Conservation (phyloP, 2,329 filamentous ascomycete species). For the Colletotrichum viniferum region DNA sequence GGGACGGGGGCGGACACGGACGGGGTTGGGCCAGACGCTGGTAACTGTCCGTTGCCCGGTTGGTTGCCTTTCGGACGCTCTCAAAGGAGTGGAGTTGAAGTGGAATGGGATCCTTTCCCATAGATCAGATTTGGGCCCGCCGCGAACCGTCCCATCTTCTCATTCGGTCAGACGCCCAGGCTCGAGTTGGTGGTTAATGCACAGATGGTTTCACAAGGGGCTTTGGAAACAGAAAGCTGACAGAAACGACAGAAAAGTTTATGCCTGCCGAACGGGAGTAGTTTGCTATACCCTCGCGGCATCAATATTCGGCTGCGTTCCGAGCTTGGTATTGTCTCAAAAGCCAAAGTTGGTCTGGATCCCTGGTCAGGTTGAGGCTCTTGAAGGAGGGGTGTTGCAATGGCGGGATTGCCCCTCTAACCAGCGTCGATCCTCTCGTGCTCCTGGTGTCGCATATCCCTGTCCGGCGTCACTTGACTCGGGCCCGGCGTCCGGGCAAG, state of each 20-base stretch:
- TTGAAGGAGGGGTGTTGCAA: not conserved
- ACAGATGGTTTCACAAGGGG: slow-evolving; percentile 13
- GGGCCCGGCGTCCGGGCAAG: not conserved
- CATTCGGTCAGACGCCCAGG: slow-evolving; percentile 1
- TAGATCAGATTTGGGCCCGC: slow-evolving; percentile 7
- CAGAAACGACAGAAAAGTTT: not conserved
- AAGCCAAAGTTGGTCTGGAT: not conserved
- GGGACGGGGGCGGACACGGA: not conserved
- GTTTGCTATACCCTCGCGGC: slow-evolving; percentile 3
- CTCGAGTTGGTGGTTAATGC: not conserved
- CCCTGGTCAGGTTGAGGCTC: not conserved
- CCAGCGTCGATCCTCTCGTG: slow-evolving; percentile 2
- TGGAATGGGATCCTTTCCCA: not conserved
- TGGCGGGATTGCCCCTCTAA: not conserved
- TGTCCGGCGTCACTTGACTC: slow-evolving; percentile 4
- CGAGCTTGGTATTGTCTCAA: slow-evolving; percentile 15
- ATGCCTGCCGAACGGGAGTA: not conserved
- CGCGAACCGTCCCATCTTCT: slow-evolving; percentile 12
- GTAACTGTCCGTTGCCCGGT: not conserved
- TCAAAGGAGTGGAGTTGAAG: not conserved
- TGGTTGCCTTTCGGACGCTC: not conserved
- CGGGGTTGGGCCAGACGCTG: not conserved
- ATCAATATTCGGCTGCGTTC: slow-evolving; percentile 14
- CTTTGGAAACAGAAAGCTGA: slow-evolving; percentile 15
- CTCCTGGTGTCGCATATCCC: slow-evolving; percentile 16